phyloP scores from a whole-genome alignment of 1,284 basidiomycete species.

The Trichosporon sp. region DNA sequence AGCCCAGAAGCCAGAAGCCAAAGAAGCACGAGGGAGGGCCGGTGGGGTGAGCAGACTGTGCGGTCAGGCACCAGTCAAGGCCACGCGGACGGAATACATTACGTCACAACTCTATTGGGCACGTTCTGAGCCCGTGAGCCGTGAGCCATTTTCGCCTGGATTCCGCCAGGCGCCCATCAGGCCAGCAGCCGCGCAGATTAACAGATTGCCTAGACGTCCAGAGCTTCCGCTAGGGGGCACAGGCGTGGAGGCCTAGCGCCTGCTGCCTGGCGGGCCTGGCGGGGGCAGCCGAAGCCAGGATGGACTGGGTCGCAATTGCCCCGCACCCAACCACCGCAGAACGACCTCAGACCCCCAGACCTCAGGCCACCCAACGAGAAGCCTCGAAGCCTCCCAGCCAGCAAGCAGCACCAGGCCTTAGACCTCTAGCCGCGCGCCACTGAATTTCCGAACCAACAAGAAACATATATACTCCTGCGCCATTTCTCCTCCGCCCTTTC shows the following conservation, averaged over 20 bases:
- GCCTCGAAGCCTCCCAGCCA: not conserved
- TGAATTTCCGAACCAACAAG: not conserved
- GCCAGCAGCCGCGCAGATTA: too few species aligned
- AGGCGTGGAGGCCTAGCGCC: too few species aligned
- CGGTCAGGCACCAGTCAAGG: not conserved
- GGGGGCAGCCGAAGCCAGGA: too few species aligned
- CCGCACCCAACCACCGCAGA: not conserved
- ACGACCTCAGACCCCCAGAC: not conserved
- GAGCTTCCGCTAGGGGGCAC: too few species aligned
- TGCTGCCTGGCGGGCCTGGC: too few species aligned
- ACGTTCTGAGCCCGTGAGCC: not conserved
- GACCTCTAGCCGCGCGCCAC: too few species aligned
- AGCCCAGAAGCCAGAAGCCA: not conserved
- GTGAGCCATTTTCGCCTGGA: not conserved
- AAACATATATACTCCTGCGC: not conserved
- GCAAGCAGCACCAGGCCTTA: too few species aligned
- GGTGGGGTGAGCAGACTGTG: not conserved
- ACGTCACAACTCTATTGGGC: not conserved
- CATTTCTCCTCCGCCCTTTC: not conserved
- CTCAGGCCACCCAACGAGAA: not conserved
- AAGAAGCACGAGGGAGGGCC: not conserved
- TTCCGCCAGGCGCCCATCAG: too few species aligned
- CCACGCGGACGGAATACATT: not conserved
- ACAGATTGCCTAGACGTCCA: too few species aligned
- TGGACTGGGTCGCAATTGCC: not conserved